Evolutionary conservation across 495 filamentous ascomycete species (phyloP).

Genomic region (Patellaria atrata): DNA sequence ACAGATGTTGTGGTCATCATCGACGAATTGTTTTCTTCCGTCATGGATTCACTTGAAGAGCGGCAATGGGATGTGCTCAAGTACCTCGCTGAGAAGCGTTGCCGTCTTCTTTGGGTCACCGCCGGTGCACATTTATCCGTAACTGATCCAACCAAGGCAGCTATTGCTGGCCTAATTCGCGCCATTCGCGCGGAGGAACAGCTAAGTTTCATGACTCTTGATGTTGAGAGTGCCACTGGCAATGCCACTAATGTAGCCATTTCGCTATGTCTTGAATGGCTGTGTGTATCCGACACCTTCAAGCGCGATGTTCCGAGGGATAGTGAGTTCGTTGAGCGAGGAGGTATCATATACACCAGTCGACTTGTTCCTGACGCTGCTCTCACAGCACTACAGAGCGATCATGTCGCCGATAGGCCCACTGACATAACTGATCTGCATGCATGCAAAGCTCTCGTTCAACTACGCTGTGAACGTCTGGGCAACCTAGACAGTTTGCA

Average conservation of each 20-base stretch:
- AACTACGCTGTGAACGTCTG: too few species aligned
- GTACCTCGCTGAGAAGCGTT: too few species aligned
- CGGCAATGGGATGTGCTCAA: too few species aligned
- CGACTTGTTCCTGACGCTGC: background rate
- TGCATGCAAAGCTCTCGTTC: too few species aligned
- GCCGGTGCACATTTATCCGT: conserved; percentile 21
- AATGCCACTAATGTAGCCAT: conserved; percentile 15
- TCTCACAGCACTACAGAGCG: background rate
- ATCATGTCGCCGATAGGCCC: background rate
- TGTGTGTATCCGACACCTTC: too few species aligned
- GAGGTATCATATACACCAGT: background rate
- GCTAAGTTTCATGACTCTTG: conserved; percentile 19
- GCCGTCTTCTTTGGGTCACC: conserved; percentile 26
- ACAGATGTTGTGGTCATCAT: background rate
- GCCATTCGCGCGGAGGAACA: conserved; percentile 22
- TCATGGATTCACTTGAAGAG: conserved; percentile 1
- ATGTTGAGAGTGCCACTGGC: conserved; percentile 19
- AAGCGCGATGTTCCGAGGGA: too few species aligned
- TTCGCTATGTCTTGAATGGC: too few species aligned
- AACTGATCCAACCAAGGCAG: conserved; percentile 21
- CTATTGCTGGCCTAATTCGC: conserved; percentile 23
- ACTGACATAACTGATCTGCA: background rate
- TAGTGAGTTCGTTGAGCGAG: background rate
- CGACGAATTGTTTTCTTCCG: background rate
- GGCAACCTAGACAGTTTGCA: background rate